phyloP scores from a whole-genome alignment of 208 protist species.

The Endotrypanum monterogeii region DNA sequence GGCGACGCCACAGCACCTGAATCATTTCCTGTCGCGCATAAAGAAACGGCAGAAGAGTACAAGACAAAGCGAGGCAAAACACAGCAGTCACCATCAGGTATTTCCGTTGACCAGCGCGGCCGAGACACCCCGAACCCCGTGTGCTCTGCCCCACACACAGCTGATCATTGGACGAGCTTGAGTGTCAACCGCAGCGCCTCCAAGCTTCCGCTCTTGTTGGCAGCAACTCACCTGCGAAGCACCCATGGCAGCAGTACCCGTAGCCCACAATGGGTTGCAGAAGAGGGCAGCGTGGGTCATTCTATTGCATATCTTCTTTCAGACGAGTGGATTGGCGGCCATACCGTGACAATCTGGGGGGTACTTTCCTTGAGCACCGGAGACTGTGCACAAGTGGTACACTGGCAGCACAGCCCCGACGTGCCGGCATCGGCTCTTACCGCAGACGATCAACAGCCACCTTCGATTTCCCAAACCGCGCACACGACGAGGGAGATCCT shows the following conservation, averaged over 20 bases:
- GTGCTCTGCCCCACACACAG: constrained; percentile 1
- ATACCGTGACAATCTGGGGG: constrained; percentile 4
- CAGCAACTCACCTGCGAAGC: constrained; percentile 3
- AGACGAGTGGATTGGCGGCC: not conserved
- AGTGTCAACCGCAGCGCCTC: not conserved
- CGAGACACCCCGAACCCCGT: not conserved
- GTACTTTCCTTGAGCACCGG: constrained; percentile 1
- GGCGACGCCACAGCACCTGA: not conserved
- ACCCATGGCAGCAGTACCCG: not conserved
- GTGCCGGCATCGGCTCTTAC: not conserved
- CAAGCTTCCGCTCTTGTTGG: not conserved
- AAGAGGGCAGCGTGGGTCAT: not conserved
- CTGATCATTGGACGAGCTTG: not conserved
- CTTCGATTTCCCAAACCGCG: not conserved
- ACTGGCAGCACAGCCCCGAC: constrained; percentile 9
- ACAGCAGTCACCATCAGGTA: not conserved
- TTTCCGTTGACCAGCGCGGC: not conserved
- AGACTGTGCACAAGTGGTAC: constrained; percentile 23
- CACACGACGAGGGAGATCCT: constrained; percentile 15
- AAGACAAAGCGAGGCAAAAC: not conserved
- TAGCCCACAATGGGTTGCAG: not conserved
- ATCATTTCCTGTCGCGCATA: not conserved
- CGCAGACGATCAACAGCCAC: not conserved
- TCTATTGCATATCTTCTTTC: constrained; percentile 9
- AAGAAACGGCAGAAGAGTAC: not conserved